phyloP scores from a whole-genome alignment of 2,329 filamentous ascomycete genomes.

The Neonectria coccinea region DNA sequence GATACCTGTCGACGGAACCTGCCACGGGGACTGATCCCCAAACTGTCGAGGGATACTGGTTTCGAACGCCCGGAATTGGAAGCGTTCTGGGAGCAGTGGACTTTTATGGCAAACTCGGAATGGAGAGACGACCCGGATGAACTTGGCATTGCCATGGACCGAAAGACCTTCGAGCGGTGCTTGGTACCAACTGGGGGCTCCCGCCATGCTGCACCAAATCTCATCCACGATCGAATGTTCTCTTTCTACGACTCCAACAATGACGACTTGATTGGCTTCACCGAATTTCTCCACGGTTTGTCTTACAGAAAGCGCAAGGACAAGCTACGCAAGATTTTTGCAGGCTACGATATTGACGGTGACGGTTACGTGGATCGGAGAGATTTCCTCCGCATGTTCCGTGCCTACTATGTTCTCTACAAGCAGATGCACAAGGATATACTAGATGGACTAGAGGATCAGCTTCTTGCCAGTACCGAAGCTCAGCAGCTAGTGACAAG shows the following conservation, averaged over 20 bases:
- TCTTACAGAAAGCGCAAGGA: slow-evolving; percentile 77
- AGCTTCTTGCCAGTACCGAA: slow-evolving; percentile 79
- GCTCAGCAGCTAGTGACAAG: slow-evolving; percentile 81
- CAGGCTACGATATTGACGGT: slow-evolving; percentile 89
- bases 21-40: slow-evolving; percentile 74
- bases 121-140: slow-evolving; percentile 85
- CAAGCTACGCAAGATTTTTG: slow-evolving; percentile 79
- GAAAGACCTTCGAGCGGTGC: slow-evolving; percentile 91
- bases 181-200: slow-evolving; percentile 87
- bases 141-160: slow-evolving; percentile 86
- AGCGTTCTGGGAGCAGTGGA: slow-evolving; percentile 96
- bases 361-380: slow-evolving; percentile 88
- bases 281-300: slow-evolving; percentile 89
- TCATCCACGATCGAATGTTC: slow-evolving; percentile 97
- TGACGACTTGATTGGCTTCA: slow-evolving; percentile 90
- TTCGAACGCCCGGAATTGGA: slow-evolving; percentile 91
- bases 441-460: slow-evolving; percentile 80
- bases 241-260: slow-evolving; percentile 93
- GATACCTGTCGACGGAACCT: slow-evolving; percentile 75
- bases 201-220: slow-evolving; percentile 81
- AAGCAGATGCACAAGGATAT: slow-evolving; percentile 91
- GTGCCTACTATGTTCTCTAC: slow-evolving; percentile 91
- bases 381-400: slow-evolving; percentile 91
- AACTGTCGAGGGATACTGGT: slow-evolving; percentile 76
- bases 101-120: slow-evolving; percentile 88